A percentile compares a stretch with the other conserved stretches of the same genome.
These are phyloP conservation scores for Amanita rubescens DNA, from an alignment of 768 basidiomycete genomes.

Conservation along the genomic window DNA sequence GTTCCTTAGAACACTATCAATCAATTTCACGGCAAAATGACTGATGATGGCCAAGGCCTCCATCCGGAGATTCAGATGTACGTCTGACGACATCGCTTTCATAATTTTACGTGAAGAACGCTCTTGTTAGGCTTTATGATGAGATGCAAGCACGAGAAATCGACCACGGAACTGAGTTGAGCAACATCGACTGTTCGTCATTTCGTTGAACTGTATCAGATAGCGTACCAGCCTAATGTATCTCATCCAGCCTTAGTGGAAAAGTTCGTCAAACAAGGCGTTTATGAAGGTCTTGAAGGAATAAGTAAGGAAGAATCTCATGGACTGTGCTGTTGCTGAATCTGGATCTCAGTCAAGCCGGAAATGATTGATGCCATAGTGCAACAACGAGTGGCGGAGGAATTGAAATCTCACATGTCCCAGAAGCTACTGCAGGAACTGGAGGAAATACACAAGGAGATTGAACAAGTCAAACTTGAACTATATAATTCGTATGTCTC, in stretches of 20 bases:
- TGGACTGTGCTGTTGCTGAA: background rate
- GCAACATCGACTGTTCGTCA: background rate
- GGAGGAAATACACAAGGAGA: constrained; percentile 31
- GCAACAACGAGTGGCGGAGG: constrained; percentile 38
- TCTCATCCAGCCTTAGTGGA: constrained; percentile 35
- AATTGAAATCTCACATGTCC: constrained; percentile 40
- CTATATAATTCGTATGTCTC: constrained; percentile 53
- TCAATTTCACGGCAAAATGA: background rate
- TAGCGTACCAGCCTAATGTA: background rate
- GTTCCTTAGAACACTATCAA: background rate
- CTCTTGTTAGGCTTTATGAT: background rate
- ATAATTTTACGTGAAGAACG: background rate
- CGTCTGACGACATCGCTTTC: background rate
- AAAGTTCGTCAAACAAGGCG: constrained; percentile 34
- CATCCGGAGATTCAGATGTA: background rate
- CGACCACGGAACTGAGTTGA: background rate
- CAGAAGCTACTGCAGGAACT: constrained; percentile 43
- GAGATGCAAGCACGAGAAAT: background rate
- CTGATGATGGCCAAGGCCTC: background rate
- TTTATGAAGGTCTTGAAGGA: constrained; percentile 36
- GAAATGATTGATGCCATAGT: constrained; percentile 48
- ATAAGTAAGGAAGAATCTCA: constrained; percentile 29
- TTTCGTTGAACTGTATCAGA: background rate
- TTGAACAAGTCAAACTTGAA: constrained; percentile 37
- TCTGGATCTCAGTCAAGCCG: constrained; percentile 32